Evolutionary conservation across 495 filamentous ascomycete genomes (phyloP).

Genomic region (Eremomyces bilateralis): DNA sequence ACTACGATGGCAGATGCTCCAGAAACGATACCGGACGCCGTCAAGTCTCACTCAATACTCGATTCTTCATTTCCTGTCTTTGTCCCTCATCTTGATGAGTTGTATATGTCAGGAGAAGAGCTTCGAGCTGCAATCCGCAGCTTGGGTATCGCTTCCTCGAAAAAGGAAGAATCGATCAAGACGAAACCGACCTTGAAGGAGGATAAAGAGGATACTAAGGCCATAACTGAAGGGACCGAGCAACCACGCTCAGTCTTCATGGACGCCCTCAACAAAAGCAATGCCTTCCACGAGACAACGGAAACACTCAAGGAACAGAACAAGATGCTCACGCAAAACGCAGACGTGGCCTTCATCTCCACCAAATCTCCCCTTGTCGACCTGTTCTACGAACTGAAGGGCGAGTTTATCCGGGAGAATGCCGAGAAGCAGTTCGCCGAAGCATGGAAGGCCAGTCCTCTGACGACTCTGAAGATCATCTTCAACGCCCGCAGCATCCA

Average conservation of each 20-base stretch:
- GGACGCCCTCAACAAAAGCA: constrained; percentile 9
- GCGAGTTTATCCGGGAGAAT: constrained; percentile 10
- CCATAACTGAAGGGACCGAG: not conserved
- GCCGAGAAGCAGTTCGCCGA: constrained; percentile 16
- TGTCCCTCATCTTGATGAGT: too few relatives aligned
- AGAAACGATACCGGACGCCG: too few relatives aligned
- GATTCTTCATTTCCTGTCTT: too few relatives aligned
- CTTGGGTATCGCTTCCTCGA: too few relatives aligned
- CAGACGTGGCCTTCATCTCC: constrained; percentile 19
- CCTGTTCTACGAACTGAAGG: constrained; percentile 23
- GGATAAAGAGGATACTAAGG: not conserved
- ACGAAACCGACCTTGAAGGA: constrained; percentile 1
- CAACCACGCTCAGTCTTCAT: constrained; percentile 11
- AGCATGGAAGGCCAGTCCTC: constrained; percentile 21
- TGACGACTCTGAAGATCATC: constrained; percentile 26
- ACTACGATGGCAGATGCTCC: too few relatives aligned
- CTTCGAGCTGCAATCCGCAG: too few relatives aligned
- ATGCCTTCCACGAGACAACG: constrained; percentile 4
- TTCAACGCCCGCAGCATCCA: constrained; percentile 30
- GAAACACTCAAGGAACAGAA: constrained; percentile 12
- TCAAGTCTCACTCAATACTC: too few relatives aligned
- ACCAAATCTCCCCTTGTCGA: constrained; percentile 22
- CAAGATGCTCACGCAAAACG: constrained; percentile 24
- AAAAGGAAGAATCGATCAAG: too few relatives aligned
- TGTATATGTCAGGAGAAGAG: too few relatives aligned